A percentile compares a stretch with the other conserved stretches of the same genome.
phyloP scores from a whole-genome alignment of 2,329 filamentous ascomycete genomes.

The Pseudogymnoascus sp. region DNA sequence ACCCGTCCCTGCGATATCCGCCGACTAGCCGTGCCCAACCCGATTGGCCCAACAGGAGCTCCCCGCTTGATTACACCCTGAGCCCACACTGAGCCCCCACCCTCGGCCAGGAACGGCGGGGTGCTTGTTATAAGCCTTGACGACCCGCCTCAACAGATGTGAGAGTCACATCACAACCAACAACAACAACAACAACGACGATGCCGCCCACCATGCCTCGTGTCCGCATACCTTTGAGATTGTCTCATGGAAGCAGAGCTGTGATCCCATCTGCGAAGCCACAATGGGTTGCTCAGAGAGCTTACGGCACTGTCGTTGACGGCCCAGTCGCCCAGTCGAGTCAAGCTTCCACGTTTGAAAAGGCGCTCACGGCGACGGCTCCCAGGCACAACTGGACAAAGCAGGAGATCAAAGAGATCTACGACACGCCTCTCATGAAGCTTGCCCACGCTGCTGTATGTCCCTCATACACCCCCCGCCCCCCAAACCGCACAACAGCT shows the following conservation, averaged over 20 bases:
- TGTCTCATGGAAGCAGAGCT: constrained; percentile 44
- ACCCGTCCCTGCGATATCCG: constrained; percentile 5
- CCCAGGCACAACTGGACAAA: constrained; percentile 73
- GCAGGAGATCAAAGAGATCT: constrained; percentile 75
- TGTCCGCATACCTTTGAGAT: constrained; percentile 7
- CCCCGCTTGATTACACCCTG: neutral
- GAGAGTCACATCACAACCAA: constrained; percentile 2
- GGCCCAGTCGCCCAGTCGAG: neutral
- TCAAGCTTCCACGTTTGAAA: constrained; percentile 19
- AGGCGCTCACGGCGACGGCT: constrained; percentile 52
- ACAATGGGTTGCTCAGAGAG: constrained; percentile 27
- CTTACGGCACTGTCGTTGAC: constrained; percentile 15
- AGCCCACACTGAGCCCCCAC: neutral
- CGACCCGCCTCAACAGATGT: constrained; percentile 14
- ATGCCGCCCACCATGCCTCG: constrained; percentile 35
- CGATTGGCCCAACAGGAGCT: constrained; percentile 9
- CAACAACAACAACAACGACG: constrained; percentile 17
- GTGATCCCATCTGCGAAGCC: constrained; percentile 30
- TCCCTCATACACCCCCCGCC: constrained; percentile 22
- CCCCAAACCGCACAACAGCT: constrained; percentile 12
- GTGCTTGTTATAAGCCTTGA: constrained; percentile 22
- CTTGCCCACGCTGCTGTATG: constrained; percentile 67
- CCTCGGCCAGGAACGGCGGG: constrained; percentile 23
- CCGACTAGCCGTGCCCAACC: constrained; percentile 2
- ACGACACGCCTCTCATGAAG: constrained; percentile 75